Percentiles rank a stretch among this genome's conserved stretches.
phyloP scores from a whole-genome alignment of 208 protist genomes.

The Angomonas deanei region DNA sequence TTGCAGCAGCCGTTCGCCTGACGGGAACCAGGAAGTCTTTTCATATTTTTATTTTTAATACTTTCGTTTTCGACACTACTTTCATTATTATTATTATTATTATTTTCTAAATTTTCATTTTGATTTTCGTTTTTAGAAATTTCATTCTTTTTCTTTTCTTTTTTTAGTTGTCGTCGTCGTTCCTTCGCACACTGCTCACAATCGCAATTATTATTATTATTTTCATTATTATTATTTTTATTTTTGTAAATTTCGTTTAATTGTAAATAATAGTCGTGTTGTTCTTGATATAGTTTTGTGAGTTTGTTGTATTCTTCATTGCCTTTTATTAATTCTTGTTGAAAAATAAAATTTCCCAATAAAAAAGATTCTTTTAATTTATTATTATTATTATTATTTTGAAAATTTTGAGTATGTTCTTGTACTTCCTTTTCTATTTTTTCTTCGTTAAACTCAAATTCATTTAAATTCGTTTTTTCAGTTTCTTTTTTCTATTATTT shows the following conservation, averaged over 20 bases:
- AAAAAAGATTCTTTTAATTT: not conserved
- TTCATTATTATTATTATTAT: not conserved
- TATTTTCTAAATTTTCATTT: too few species aligned
- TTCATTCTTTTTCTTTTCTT: too few species aligned
- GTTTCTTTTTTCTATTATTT: too few species aligned
- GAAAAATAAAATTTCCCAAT: slow-evolving; percentile 5
- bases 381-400: slow-evolving; percentile 7
- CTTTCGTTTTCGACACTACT: not conserved
- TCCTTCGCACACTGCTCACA: too few species aligned
- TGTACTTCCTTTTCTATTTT: too few species aligned
- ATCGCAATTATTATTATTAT: too few species aligned
- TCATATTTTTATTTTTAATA: not conserved
- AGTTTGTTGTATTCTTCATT: slow-evolving; percentile 10
- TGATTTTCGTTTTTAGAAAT: too few species aligned
- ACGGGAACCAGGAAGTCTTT: too few species aligned
- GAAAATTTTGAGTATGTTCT: not conserved
- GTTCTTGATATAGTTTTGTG: not conserved
- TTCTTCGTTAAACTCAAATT: too few species aligned
- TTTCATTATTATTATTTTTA: not conserved
- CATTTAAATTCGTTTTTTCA: too few species aligned
- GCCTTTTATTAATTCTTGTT: slow-evolving; percentile 7
- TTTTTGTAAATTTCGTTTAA: not conserved
- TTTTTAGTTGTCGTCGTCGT: too few species aligned
- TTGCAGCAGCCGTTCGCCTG: too few species aligned
- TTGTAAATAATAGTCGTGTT: not conserved